phyloP scores from a whole-genome alignment of 352 stramenopile genomes.

The Thraustotheca clavata region DNA sequence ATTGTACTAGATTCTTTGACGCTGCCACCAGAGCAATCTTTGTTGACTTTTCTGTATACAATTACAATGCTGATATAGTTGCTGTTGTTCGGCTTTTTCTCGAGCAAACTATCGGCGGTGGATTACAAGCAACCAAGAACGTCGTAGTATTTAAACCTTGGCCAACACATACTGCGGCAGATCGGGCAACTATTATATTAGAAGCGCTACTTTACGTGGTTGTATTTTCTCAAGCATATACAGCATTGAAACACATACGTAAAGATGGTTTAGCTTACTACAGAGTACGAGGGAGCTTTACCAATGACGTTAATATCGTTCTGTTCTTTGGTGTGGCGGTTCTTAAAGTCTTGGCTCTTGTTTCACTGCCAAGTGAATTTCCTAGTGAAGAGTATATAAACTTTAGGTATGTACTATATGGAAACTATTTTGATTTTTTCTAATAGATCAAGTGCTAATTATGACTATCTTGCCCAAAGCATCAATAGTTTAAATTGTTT shows the following conservation, averaged over 20 bases:
- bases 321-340: constrained; percentile 12
- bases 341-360: background rate
- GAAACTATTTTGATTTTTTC: background rate
- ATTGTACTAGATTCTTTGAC: constrained; percentile 14
- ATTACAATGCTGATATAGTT: background rate
- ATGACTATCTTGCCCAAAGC: constrained; percentile 11
- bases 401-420: constrained; percentile 1
- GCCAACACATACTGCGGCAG: background rate
- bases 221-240: background rate
- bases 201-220: constrained; percentile 9
- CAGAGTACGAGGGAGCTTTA: background rate
- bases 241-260: background rate
- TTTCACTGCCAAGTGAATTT: background rate
- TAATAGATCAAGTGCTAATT: constrained; percentile 10
- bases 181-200: background rate
- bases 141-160: background rate
- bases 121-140: background rate
- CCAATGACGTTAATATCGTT: constrained; percentile 17
- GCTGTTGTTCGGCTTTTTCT: constrained; percentile 15
- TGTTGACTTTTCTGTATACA: constrained; percentile 20
- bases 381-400: constrained; percentile 13
- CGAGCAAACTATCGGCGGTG: constrained; percentile 11
- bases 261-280: constrained; percentile 11
- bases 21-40: constrained; percentile 13
- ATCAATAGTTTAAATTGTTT: constrained; percentile 20